Evolutionary conservation across 2,329 filamentous ascomycete species (phyloP), one percentile per base, ranked within the genome.

Genomic region (Colletotrichum tamarilloi): DNA sequence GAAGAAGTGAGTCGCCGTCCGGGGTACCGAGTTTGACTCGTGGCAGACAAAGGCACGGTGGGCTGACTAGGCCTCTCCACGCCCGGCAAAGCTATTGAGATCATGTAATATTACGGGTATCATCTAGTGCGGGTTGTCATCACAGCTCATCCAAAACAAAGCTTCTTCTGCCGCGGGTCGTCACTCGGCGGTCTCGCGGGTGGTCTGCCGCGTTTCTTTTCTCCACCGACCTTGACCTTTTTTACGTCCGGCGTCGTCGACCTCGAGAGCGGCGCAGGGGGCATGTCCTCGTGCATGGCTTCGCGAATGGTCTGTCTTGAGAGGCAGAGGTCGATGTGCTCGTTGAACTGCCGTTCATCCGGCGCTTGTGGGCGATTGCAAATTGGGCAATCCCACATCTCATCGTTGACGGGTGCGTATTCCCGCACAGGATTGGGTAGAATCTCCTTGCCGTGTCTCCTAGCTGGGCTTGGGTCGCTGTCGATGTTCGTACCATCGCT

Each of bases 241-340:
- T 86, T 87, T 3, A 77, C 76, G 7, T 84, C 81, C 1, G 83
- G 80, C 3, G 82, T 83, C 76, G 76, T 49, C 66, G 57, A 58
- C 58, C 76, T 65, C 42, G 77, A 65, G 46, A 62, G 19, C 60
- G 73, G 26, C 11, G 53, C 58, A 75, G 78, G 69, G 32, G 79
- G 63, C 62, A 79, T 79, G 73, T 87, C 82, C 68, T 87, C 87
- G 70, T 94, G 92, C 1, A 97, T 92, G 0, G 91, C 93, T 78
- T 98, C 94, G 58, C 92, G 92, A 77, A 99, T 98, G 0, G 95
- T 94, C 78, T 94, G 91, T 68, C 92, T 88, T 0, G 95, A 98
- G 1, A 99, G 88, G 81, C 97, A 99, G 9, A 93, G 89, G 80
- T 99, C 97, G 64, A 99, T 95, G 79, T 99, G 97, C 69, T 93